Evolutionary conservation across 805 yeast species (phyloP), one percentile per base, ranked within the genome.

Genomic region (Cyberlindnera petersonii): DNA sequence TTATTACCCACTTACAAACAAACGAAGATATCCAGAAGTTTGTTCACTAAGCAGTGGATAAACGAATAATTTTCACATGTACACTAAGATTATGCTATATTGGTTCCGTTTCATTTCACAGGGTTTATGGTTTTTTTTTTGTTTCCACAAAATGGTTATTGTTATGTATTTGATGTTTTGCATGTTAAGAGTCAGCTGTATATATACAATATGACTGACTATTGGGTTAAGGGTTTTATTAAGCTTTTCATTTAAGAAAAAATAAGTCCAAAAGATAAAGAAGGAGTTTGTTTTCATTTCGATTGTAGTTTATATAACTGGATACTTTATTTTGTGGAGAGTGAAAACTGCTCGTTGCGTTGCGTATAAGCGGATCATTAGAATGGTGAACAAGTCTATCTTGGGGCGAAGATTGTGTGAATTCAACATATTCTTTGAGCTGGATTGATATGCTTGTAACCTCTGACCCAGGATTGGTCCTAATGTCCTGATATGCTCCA

Each of bases 51-150:
- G 26, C 26, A 26, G 20, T 28, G 10, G n/a, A 10, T 28, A 5
- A 18, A 28, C 18, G 31, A 21, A 13, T 8, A 30, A 8, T 14
- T 20, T 17, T 22, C 27, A 7, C 8, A 9, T 37, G 41, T 37
- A 37, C 41, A 37, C 18, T 37, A 37, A 27, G 18, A 26, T 24
- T 23, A 26, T 36, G 31, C 40, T 36, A 27, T 14, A 30, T 32
- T 32, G 36, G 36, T 37, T 37, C 32, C 26, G 41, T 37, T 37
- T 29, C n/a, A n/a, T n/a, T 27, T 32, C 9, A 32, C 36, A 27
- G 32, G 41, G 22, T 32, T 37, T 37, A 23, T 27, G 32, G 36
- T 24, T 21, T 27, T 26, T 32, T 37, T 32, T 29, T 17, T n/a
- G n/a, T n/a, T n/a, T n/a, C n/a, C n/a, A n/a, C n/a, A n/a, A n/a